phyloP scores from a whole-genome alignment of 2,329 filamentous ascomycete genomes.

The Elsinoe perseae region DNA sequence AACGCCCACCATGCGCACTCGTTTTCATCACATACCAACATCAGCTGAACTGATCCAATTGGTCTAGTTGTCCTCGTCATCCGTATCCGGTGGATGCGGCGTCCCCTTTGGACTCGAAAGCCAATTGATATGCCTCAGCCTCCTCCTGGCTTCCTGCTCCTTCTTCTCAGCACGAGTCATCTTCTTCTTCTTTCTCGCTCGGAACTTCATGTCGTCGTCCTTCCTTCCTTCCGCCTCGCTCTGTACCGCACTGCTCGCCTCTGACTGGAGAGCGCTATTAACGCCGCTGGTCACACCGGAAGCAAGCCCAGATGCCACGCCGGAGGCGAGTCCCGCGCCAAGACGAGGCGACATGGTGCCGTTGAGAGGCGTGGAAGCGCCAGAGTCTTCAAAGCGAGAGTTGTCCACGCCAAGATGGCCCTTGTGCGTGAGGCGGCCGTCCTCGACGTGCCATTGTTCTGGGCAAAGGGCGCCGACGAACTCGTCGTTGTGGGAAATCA shows the following conservation, averaged over 20 bases:
- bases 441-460: slow-evolving; percentile 91
- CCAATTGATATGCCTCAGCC: slow-evolving; percentile 73
- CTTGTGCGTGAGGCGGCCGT: slow-evolving; percentile 79
- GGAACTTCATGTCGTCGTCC: slow-evolving; percentile 74
- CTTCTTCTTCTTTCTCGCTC: slow-evolving; percentile 94
- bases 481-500: slow-evolving; percentile 99
- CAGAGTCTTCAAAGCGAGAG: slow-evolving; percentile 81
- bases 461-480: slow-evolving; percentile 93
- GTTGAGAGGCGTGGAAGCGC: slow-evolving; percentile 49
- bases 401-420: slow-evolving; percentile 64
- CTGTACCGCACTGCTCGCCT: slow-evolving; percentile 27
- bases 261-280: slow-evolving; percentile 19
- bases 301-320: slow-evolving; percentile 21
- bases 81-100: slow-evolving; percentile 66
- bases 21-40: not conserved
- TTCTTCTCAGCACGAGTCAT: slow-evolving; percentile 94
- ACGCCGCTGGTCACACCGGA: slow-evolving; percentile 23
- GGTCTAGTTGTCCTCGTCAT: slow-evolving; percentile 56
- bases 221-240: slow-evolving; percentile 66
- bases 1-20: not conserved
- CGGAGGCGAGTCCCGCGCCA: slow-evolving; percentile 35
- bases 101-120: slow-evolving; percentile 66
- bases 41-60: slow-evolving; percentile 19
- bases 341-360: slow-evolving; percentile 59
- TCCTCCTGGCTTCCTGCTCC: slow-evolving; percentile 78